Evolutionary conservation across 306 rosid genomes (phyloP), one percentile per base, ranked within the genome.

Genomic region (Cotoneaster glaucophyllus): DNA sequence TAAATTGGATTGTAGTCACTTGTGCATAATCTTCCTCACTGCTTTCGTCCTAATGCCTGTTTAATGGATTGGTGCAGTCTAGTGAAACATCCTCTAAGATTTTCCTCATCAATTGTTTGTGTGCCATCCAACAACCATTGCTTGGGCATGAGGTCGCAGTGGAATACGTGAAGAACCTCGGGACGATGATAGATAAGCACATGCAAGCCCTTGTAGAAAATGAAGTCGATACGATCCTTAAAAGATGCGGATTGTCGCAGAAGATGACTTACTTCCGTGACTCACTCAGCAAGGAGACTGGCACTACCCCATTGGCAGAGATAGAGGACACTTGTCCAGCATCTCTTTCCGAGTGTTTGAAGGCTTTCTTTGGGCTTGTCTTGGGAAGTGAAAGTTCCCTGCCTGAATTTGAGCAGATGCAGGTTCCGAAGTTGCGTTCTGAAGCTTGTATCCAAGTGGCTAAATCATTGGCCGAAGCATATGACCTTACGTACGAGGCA

Each of bases 351-450:
- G 93, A 92, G 80, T 78, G 91, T 80, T 80, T 95, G 81, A 92
- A 86, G 83, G 87, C 91, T 77, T 86, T 95, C 81, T 95, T 92
- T 79, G 93, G 97, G 62, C 86, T 92, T 50, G 76, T 92, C 72
- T 88, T 95, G 92, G 99, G 97, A 63, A 90, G 92, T 37, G 97
- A 92, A 76, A 89, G 91, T 79, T 89, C 92, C 31, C 82, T 95
- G 74, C 97, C 97, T 0, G 97, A 95, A 86, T 95, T 90, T 76
- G 97, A 95, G 90, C 97, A 84, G 83, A 89, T 95, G 83, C 97
- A 92, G 85, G 97, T 89, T 77, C 99, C 99, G 6, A 88, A 76
- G 84, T 79, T 92, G 84, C 97, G 97, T 17, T 90, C 97, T 18
- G 97, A 90, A 82, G 99, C 97, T 70, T 85, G 92, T 65, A 65